These are phyloP conservation scores for Arthrobotrys conoides DNA, from an alignment of 2,329 filamentous ascomycete species.

Conservation along the genomic window DNA sequence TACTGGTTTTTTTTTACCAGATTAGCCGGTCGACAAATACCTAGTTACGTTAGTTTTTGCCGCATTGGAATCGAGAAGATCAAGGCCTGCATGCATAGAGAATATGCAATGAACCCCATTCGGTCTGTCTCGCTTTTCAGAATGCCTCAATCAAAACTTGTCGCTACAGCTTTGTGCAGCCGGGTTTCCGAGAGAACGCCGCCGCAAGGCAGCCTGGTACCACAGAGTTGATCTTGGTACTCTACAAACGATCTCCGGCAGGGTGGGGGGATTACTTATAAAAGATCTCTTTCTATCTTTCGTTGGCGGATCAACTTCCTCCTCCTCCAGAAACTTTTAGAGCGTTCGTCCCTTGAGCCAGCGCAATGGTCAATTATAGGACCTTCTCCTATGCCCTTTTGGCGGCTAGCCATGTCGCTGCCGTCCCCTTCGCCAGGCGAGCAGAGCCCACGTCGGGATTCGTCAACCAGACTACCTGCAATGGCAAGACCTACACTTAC, in stretches of 20 bases:
- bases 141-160: conserved; percentile 7
- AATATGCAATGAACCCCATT: conserved; percentile 36
- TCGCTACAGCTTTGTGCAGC: conserved; percentile 3
- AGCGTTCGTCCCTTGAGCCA: neutral
- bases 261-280: conserved; percentile 11
- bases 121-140: conserved; percentile 15
- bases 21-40: too few species aligned
- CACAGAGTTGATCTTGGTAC: conserved; percentile 5
- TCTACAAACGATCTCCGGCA: neutral
- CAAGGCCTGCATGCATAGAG: conserved; percentile 19
- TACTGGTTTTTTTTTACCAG: too few species aligned
- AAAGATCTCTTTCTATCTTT: conserved; percentile 5
- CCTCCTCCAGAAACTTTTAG: neutral
- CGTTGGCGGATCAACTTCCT: conserved; percentile 3
- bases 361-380: conserved; percentile 49
- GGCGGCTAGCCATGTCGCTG: conserved; percentile 43
- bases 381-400: conserved; percentile 46
- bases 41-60: too few species aligned
- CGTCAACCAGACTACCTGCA: conserved; percentile 72
- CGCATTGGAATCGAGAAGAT: neutral
- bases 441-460: conserved; percentile 57
- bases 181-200: neutral
- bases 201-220: conserved; percentile 27
- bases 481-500: conserved; percentile 76
- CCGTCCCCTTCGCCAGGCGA: conserved; percentile 40